phyloP scores from a whole-genome alignment of 192 early-diverging fungal species.

The Ramicandelaber brevisporus region DNA sequence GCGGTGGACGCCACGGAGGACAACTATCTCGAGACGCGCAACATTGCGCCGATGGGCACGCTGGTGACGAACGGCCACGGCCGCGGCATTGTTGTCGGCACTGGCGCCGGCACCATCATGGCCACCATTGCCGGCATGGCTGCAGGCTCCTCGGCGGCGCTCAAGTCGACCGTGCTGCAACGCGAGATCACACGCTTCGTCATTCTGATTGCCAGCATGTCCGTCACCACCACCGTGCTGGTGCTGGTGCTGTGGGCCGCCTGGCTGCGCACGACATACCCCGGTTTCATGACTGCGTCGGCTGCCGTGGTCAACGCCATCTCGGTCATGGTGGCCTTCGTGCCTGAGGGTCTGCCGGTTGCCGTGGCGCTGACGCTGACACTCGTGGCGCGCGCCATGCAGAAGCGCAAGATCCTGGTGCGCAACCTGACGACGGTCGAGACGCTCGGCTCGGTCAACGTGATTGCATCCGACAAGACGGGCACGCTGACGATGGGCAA shows the following conservation, averaged over 20 bases:
- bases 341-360: conserved; percentile 63
- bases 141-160: neutral
- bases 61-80: conserved; percentile 33
- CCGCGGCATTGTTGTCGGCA: conserved; percentile 35
- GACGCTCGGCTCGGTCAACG: conserved; percentile 56
- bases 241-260: conserved; percentile 23
- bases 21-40: conserved; percentile 37
- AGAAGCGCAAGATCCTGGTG: conserved; percentile 35
- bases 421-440: conserved; percentile 72
- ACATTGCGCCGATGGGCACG: conserved; percentile 42
- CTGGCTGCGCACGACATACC: conserved; percentile 26
- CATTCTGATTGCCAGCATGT: conserved; percentile 30
- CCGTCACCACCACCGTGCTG: conserved; percentile 16
- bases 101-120: conserved; percentile 27
- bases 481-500: conserved; percentile 64
- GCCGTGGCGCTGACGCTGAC: conserved; percentile 48
- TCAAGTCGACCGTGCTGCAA: conserved; percentile 33
- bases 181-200: conserved; percentile 50
- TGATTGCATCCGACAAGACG: conserved; percentile 71
- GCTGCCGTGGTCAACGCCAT: conserved; percentile 25
- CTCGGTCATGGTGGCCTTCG: conserved; percentile 43
- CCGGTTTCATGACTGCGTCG: conserved; percentile 22
- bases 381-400: conserved; percentile 51
- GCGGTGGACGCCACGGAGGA: conserved; percentile 29
- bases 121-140: neutral